These are phyloP conservation scores for Wickerhamomyces silvicola DNA, from an alignment of 805 yeast genomes.

Conservation along the genomic window DNA sequence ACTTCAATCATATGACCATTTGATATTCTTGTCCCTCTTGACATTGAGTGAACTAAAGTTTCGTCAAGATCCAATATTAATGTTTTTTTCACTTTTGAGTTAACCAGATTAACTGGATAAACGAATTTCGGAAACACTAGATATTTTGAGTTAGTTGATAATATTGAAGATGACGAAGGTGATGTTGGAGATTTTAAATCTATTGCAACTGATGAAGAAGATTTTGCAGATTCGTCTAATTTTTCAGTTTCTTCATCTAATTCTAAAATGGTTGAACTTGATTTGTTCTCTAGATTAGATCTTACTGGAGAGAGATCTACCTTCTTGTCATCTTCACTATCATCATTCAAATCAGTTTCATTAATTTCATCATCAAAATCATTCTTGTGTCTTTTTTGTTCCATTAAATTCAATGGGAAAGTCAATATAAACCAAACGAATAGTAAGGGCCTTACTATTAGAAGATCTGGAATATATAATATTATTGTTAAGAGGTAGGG, in stretches of 20 bases:
- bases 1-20: slow-evolving; percentile 78
- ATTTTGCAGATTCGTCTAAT: too few relatives aligned
- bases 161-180: slow-evolving; percentile 13
- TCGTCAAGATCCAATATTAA: slow-evolving; percentile 89
- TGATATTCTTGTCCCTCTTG: slow-evolving; percentile 43
- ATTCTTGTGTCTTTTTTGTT: slow-evolving; percentile 10
- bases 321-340: slow-evolving; percentile 1
- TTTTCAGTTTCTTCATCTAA: slow-evolving; percentile 17
- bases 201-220: too few relatives aligned
- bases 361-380: background rate
- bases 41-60: slow-evolving; percentile 85
- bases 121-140: slow-evolving; percentile 31
- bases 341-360: background rate
- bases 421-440: slow-evolving; percentile 45
- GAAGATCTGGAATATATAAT: slow-evolving; percentile 41
- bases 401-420: slow-evolving; percentile 47
- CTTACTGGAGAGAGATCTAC: too few relatives aligned
- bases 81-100: slow-evolving; percentile 46
- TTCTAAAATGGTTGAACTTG: slow-evolving; percentile 14
- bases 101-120: slow-evolving; percentile 37
- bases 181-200: slow-evolving; percentile 21
- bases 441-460: slow-evolving; percentile 46
- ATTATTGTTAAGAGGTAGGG: slow-evolving; percentile 22
- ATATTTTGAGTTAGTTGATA: slow-evolving; percentile 11
- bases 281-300: too few relatives aligned